Evolutionary conservation across 768 basidiomycete species (phyloP).

Genomic region (Suillus hirtellus): DNA sequence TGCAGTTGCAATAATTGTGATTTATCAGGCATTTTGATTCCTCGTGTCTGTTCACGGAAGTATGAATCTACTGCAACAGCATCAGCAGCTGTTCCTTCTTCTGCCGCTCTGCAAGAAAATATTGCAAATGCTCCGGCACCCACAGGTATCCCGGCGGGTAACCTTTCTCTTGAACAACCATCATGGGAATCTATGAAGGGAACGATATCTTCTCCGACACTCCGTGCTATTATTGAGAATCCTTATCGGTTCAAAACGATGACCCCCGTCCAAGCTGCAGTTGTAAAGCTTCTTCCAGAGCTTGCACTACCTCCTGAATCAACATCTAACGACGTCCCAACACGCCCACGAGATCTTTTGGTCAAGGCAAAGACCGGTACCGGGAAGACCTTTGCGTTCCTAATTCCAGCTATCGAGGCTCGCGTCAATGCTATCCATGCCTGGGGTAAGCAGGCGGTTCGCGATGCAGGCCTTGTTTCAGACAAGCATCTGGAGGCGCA

Average conservation of each 20-base stretch:
- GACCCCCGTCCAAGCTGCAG: slow-evolving; percentile 81
- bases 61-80: slow-evolving; percentile 11
- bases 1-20: background rate
- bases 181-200: slow-evolving; percentile 40
- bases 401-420: slow-evolving; percentile 82
- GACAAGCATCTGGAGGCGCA: slow-evolving; percentile 32
- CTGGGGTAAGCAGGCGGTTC: slow-evolving; percentile 39
- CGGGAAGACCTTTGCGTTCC: slow-evolving; percentile 87
- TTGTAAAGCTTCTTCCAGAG: slow-evolving; percentile 73
- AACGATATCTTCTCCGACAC: slow-evolving; percentile 39
- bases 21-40: background rate
- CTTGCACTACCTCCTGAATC: slow-evolving; percentile 56
- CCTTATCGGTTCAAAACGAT: slow-evolving; percentile 73
- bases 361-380: slow-evolving; percentile 90
- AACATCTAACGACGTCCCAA: slow-evolving; percentile 12
- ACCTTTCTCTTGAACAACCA: background rate
- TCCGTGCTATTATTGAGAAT: slow-evolving; percentile 58
- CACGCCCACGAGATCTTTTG: slow-evolving; percentile 61
- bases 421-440: slow-evolving; percentile 61
- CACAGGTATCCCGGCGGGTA: background rate
- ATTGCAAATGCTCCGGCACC: background rate
- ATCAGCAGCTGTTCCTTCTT: background rate
- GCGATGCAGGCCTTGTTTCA: slow-evolving; percentile 41
- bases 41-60: background rate
- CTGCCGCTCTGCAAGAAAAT: background rate